Base-by-base conservation (phyloP, 352 stramenopile genomes). In the Thraustochytrium striatum region DNA sequence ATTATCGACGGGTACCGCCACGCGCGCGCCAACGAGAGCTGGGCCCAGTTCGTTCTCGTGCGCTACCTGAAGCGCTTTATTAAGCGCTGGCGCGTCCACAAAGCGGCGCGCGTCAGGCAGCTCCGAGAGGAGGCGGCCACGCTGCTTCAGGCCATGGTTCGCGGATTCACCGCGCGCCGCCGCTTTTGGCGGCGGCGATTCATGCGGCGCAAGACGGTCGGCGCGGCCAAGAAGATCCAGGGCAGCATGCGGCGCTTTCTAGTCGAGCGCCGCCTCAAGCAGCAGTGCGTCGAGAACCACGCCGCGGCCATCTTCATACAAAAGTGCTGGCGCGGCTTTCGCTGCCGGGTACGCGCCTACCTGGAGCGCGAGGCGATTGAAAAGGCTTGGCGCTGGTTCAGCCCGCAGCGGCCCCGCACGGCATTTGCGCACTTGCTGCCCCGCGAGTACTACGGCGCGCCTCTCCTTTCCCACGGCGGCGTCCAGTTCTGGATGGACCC, bases 41-140 rank as follows among this genome's bases (percentile, higher is more conserved):
- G 69, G 69, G 69, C 69, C 28, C 25, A 69, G 30, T 2, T 79
- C 16, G 13, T 79, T 9, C n/a, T 79, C 25, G 69, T 79, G 69
- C 50, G 47, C 19, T 79, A 79, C 55, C 28, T 79, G 55, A 65
- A 69, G 35, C 52, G 69, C 2, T 79, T 57, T 32, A 79, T 79
- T 28, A 55, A 33, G 50, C 35, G 69, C 25, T 79, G 69, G 69
- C 39, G 57, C 5, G 36, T 50, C 7, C 13, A 79, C 3, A 50
- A 52, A 13, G 9, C 13, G 55, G 9, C 9, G 55, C 55, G 9
- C 25, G 59, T 38, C 1, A 21, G 36, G 9, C 35, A 70, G 28
- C 41, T 53, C 41, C 16, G 53, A n/a, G 5, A 7, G 41, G n/a
- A 52, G 1, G 55, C 25, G n/a, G n/a, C n/a, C n/a, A n/a, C n/a